Base-by-base conservation (phyloP, 352 stramenopile genomes). In the Phytophthora nicotianae region DNA sequence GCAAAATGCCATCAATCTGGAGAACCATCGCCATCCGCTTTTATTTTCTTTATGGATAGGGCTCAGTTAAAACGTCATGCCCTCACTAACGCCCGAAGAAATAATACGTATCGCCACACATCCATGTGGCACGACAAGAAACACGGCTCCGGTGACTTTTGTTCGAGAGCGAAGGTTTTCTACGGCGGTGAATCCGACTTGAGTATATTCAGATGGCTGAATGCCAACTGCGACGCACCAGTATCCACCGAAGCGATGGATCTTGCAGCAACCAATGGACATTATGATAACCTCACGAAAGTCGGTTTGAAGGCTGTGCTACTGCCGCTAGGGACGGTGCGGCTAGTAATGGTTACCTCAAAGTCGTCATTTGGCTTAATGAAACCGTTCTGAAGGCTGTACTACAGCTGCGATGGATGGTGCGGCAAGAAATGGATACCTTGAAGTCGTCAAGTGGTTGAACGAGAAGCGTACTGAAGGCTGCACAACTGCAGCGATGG, bases 401-500 rank as follows among this genome's bases (percentile, higher is more conserved):
- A 68, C 60, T n/a, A 38, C 5, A 4, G 52, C 19, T 23, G 63
- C 57, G n/a, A 43, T 43, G 37, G 37, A 43, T 7, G 16, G 14
- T 8, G 37, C 47, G 10, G 52, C 59, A 11, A 41, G 17, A n/a
- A 26, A 54, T 1, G 32, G 46, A 2, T 17, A 54, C 19, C 4
- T 57, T 0, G 1, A 33, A 2, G 5, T 60, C 14, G 52, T 72
- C 17, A 5, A 46, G 17, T 68, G 48, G 51, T 38, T 72, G 24
- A 48, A 72, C 33, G 2, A 45, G 7, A 42, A 63, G 7, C 45
- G 45, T 16, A 17, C 8, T n/a, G 53, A 60, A 43, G 50, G 54
- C 0, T 74, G 55, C 33, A 67, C 61, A 3, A 38, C 26, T 11
- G 29, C 47, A 0, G 59, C 65, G 7, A 70, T 73, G 59, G 45